phyloP scores from a whole-genome alignment of 495 filamentous ascomycete genomes.

The Evansstolkia leycettana region DNA sequence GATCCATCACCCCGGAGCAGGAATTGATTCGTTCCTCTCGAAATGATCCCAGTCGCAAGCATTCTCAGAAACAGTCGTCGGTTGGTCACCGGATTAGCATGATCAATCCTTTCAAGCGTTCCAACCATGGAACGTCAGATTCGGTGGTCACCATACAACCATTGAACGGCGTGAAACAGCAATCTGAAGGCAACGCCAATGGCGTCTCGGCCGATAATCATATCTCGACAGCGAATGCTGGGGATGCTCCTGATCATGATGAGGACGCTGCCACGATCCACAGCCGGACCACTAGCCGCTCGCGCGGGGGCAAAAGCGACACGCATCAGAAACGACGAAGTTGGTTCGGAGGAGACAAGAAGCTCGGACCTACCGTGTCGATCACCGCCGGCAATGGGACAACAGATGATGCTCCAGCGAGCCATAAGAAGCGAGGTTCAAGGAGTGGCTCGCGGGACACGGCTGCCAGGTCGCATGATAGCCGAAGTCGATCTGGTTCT shows the following conservation, averaged over 20 bases:
- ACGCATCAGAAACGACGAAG: slow-evolving; percentile 29
- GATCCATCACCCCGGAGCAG: slow-evolving; percentile 27
- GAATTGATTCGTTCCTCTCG: slow-evolving; percentile 24
- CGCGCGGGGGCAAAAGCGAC: slow-evolving; percentile 14
- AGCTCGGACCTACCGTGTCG: slow-evolving; percentile 24
- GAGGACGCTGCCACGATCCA: slow-evolving; percentile 33
- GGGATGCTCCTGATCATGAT: slow-evolving; percentile 10
- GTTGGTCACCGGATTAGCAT: slow-evolving; percentile 36
- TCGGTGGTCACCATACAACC: slow-evolving; percentile 24
- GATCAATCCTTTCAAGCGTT: slow-evolving; percentile 36
- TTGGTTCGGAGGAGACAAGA: slow-evolving; percentile 29
- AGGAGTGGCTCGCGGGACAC: slow-evolving; percentile 21
- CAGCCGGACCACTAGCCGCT: slow-evolving; percentile 29
- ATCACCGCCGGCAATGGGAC: slow-evolving; percentile 10
- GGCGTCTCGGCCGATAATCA: slow-evolving; percentile 6
- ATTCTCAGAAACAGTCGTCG: slow-evolving; percentile 24
- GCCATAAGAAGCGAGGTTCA: slow-evolving; percentile 17
- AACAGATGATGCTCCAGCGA: slow-evolving; percentile 14
- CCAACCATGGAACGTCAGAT: slow-evolving; percentile 22
- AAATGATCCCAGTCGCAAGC: slow-evolving; percentile 21
- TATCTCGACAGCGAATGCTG: neutral
- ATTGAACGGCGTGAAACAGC: slow-evolving; percentile 10
- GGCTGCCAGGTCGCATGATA: slow-evolving; percentile 20
- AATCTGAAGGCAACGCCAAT: slow-evolving; percentile 13
- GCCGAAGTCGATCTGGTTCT: slow-evolving; percentile 19